Base-by-base conservation (phyloP, 352 stramenopile genomes). In the Phytopythium oedochilum region DNA sequence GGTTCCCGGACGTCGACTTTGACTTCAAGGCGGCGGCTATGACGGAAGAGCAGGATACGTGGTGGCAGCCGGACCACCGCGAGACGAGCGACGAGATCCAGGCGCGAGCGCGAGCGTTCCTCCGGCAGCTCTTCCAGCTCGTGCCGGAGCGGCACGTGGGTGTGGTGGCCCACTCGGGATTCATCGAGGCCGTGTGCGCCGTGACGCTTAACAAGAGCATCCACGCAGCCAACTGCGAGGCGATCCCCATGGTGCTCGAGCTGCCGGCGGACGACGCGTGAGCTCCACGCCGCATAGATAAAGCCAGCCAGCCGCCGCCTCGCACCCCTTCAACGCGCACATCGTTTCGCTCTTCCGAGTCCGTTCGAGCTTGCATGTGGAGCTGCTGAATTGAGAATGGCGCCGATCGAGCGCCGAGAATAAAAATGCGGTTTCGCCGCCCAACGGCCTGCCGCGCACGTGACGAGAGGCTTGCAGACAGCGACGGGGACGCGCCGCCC, bases 1-100 rank as follows among this genome's bases (percentile, higher is more conserved):
- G 83, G 61, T 89, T 89, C 53, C 69, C 78, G 3, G 55, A 60
- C 12, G 77, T 92, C 20, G 71, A 92, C 57, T 89, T 89, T 31
- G 35, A 46, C 8, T 53, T 52, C 29, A 40, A 46, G 2, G 32
- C 34, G 3, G 74, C 71, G 34, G 63, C 58, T 35, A 72, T 90
- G 36, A 53, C 53, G 40, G 66, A 82, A 54, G 73, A 90, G 22
- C 43, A 75, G n/a, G 79, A 92, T 44, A 17, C 51, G 39, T 49
- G 81, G 53, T 92, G 82, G 82, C 66, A 64, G 42, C 53, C 77
- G 8, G 73, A 68, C 18, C 66, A 87, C 57, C 77, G 79, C 48
- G 79, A 92, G 61, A 88, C 75, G 5, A 68, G 73, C 49, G 75
- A 70, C 0, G 79, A 90, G 57, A 72, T 89, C 36, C 57, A 75